Evolutionary conservation across 805 yeast species (phyloP).

Genomic region (Nakazawaea wyomingensis): DNA sequence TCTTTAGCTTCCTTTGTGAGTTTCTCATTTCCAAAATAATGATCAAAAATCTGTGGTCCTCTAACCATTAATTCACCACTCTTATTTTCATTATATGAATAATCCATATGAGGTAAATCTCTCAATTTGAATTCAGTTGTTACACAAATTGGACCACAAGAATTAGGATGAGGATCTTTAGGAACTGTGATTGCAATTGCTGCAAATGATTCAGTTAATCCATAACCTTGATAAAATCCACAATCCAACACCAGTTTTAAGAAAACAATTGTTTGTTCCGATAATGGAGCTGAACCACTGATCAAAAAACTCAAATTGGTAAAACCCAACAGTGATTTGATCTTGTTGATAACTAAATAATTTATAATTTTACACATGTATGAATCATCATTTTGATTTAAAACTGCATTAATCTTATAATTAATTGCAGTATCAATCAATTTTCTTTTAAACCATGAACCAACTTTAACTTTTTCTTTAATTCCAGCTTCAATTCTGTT

Average conservation of each 20-base stretch:
- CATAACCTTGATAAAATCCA: slow-evolving; percentile 53
- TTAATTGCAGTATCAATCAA: slow-evolving; percentile 12
- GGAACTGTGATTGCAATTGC: slow-evolving; percentile 37
- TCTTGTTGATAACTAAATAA: slow-evolving; percentile 31
- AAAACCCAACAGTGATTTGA: slow-evolving; percentile 37
- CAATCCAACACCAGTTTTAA: slow-evolving; percentile 46
- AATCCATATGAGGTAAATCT: slow-evolving; percentile 54
- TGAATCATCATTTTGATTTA: slow-evolving; percentile 14
- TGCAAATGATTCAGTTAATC: slow-evolving; percentile 61
- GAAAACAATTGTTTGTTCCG: slow-evolving; percentile 55
- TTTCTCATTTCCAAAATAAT: slow-evolving; percentile 42
- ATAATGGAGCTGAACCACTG: slow-evolving; percentile 67
- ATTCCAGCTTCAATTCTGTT: slow-evolving; percentile 60
- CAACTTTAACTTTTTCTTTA: slow-evolving; percentile 36
- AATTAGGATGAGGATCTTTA: slow-evolving; percentile 32
- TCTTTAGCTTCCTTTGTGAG: slow-evolving; percentile 42
- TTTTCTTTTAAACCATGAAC: slow-evolving; percentile 22
- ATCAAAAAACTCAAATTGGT: slow-evolving; percentile 33
- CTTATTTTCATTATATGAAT: slow-evolving; percentile 2
- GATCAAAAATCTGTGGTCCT: slow-evolving; percentile 50
- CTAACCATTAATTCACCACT: slow-evolving; percentile 53
- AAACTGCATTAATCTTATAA: slow-evolving; percentile 8
- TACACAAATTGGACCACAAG: slow-evolving; percentile 45
- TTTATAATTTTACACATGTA: slow-evolving; percentile 32
- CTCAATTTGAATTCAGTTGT: slow-evolving; percentile 50